Evolutionary conservation across 1,284 basidiomycete species (phyloP).

Genomic region (Boletus mariae): DNA sequence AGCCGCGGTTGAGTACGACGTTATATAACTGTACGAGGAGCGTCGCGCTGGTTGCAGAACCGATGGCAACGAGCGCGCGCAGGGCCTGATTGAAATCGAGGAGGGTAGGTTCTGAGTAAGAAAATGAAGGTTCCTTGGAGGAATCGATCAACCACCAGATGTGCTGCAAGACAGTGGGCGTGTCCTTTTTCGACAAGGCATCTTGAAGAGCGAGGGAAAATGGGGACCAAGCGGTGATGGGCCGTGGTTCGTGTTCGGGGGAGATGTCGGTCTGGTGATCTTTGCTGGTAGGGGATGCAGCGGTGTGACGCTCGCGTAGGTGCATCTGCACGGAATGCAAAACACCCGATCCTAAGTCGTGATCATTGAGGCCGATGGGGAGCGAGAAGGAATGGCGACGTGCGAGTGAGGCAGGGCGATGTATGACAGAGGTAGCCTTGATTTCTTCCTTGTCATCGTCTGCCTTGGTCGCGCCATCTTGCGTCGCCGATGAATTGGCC

Average conservation of each 20-base stretch:
- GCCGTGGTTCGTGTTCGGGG: conserved; percentile 18
- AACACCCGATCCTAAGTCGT: conserved; percentile 47
- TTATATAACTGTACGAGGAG: conserved; percentile 73
- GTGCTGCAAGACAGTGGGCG: conserved; percentile 13
- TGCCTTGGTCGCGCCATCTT: conserved; percentile 44
- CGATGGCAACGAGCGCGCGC: conserved; percentile 43
- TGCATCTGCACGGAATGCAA: conserved; percentile 59
- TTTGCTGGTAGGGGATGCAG: conserved; percentile 20
- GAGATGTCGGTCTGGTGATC: conserved; percentile 17
- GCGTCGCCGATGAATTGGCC: conserved; percentile 53
- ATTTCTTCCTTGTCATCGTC: conserved; percentile 59
- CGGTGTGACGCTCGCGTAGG: conserved; percentile 54
- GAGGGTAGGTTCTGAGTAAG: conserved; percentile 29
- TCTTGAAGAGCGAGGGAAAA: conserved; percentile 21
- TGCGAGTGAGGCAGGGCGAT: conserved; percentile 34
- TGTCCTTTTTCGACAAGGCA: conserved; percentile 17
- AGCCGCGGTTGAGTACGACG: conserved; percentile 62
- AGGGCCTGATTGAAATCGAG: conserved; percentile 68
- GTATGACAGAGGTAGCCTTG: conserved; percentile 32
- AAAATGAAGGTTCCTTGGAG: conserved; percentile 11
- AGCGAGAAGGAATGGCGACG: conserved; percentile 60
- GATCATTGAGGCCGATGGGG: conserved; percentile 27
- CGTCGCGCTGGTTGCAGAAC: conserved; percentile 51
- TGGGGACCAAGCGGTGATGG: conserved; percentile 33
- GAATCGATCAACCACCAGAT: conserved; percentile 23